Conservation (phyloP, 768 basidiomycete genomes). For the Russula earlei region DNA sequence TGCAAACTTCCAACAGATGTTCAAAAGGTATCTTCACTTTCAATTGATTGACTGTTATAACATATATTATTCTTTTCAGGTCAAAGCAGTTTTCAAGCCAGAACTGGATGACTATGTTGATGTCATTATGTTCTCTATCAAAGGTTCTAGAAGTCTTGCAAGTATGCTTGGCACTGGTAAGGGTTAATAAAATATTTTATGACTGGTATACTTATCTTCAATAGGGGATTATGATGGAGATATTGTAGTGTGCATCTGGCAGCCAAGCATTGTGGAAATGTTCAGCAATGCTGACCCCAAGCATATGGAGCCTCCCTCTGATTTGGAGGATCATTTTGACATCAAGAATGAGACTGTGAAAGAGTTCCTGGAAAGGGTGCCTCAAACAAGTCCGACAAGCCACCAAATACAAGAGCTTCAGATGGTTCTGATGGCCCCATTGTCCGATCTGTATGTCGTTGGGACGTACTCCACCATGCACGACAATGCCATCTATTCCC, state of each 20-base stretch:
- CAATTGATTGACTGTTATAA: too few species aligned
- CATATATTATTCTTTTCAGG: conserved; percentile 29
- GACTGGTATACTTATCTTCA: neutral
- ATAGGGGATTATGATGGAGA: conserved; percentile 69
- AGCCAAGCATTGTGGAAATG: conserved; percentile 40
- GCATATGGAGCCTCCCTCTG: conserved; percentile 41
- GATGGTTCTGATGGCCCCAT: conserved; percentile 39
- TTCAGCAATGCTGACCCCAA: conserved; percentile 46
- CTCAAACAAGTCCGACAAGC: conserved; percentile 18
- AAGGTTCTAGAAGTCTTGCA: conserved; percentile 39
- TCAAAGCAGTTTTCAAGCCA: conserved; percentile 44
- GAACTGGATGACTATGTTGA: conserved; percentile 42
- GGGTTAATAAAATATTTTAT: conserved; percentile 1
- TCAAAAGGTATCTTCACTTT: conserved; percentile 38
- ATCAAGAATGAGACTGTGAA: conserved; percentile 36
- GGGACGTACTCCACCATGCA: conserved; percentile 48
- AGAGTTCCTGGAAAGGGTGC: conserved; percentile 31
- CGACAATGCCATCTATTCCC: conserved; percentile 42
- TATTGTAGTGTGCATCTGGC: conserved; percentile 47
- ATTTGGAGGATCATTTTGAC: conserved; percentile 34
- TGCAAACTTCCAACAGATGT: conserved; percentile 63
- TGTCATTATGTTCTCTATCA: conserved; percentile 39
- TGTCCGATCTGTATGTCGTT: conserved; percentile 37
- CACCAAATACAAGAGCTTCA: conserved; percentile 35
- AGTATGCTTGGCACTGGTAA: conserved; percentile 57